Percentiles rank a stretch among this genome's conserved stretches.
These are phyloP conservation scores for Penicillium sp. DNA, from an alignment of 2,329 filamentous ascomycete genomes.

Conservation along the genomic window DNA sequence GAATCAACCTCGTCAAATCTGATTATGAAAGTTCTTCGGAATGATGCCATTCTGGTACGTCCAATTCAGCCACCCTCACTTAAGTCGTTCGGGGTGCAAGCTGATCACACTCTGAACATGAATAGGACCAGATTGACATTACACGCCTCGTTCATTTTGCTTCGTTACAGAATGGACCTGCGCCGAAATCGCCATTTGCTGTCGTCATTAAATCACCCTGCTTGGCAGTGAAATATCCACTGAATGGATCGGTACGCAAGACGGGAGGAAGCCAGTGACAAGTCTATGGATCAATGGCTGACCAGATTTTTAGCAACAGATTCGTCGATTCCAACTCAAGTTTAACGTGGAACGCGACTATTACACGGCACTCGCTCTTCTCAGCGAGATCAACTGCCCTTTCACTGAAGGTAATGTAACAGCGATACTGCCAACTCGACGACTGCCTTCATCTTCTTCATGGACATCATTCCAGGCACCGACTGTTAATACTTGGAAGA, in stretches of 20 bases:
- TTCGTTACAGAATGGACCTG: conserved; percentile 14
- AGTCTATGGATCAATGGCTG: not conserved
- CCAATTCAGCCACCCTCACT: not conserved
- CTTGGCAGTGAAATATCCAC: conserved; percentile 50
- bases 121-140: conserved; percentile 49
- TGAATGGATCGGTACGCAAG: conserved; percentile 27
- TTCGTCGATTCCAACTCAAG: conserved; percentile 52
- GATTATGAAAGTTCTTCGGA: conserved; percentile 40
- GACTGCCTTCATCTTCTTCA: conserved; percentile 33
- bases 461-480: conserved; percentile 22
- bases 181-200: conserved; percentile 38
- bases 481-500: conserved; percentile 7
- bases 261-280: not conserved
- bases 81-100: not conserved
- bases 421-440: conserved; percentile 21
- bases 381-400: conserved; percentile 48
- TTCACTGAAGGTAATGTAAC: conserved; percentile 44
- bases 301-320: conserved; percentile 29
- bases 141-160: conserved; percentile 31
- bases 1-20: conserved; percentile 16
- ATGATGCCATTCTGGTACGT: conserved; percentile 43
- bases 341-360: conserved; percentile 46
- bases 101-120: not conserved
- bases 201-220: conserved; percentile 51
- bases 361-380: conserved; percentile 45